Conservation (phyloP, 345 rosid genomes). For the Murraya paniculata region DNA sequence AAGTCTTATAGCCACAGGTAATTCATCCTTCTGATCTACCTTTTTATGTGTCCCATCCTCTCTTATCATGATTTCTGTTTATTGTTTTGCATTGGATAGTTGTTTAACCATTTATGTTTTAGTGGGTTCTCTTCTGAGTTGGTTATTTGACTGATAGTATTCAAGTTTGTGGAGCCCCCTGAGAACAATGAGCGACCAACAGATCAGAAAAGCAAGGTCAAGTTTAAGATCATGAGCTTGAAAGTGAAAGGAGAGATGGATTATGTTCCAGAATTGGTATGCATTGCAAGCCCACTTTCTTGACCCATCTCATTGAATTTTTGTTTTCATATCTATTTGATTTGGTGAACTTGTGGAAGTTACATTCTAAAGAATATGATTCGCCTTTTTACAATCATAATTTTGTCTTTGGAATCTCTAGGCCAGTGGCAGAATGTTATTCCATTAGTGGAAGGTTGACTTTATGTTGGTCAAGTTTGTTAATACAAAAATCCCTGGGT, state of each 20-base stretch:
- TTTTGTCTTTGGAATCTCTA: neutral
- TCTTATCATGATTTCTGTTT: neutral
- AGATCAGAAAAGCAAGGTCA: conserved; percentile 60
- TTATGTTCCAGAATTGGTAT: conserved; percentile 78
- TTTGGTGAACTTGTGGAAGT: neutral
- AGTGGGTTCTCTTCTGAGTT: conserved; percentile 16
- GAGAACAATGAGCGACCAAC: conserved; percentile 60
- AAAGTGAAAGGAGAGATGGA: conserved; percentile 61
- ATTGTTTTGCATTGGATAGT: neutral
- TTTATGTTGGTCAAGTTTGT: neutral
- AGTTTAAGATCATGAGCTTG: conserved; percentile 77
- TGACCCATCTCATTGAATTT: neutral
- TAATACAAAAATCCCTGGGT: neutral
- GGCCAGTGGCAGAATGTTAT: neutral
- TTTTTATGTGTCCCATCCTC: neutral
- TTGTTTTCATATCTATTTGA: neutral
- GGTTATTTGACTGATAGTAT: conserved; percentile 38
- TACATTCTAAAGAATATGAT: neutral
- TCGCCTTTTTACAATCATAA: neutral
- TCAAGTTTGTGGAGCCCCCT: conserved; percentile 78
- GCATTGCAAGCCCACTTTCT: conserved; percentile 8
- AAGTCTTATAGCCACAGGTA: conserved; percentile 65
- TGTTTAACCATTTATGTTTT: conserved; percentile 3
- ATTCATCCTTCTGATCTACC: conserved; percentile 1
- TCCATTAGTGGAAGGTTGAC: neutral